phyloP scores from a whole-genome alignment of 768 basidiomycete genomes.

The Leucosporidium creatinivorum region DNA sequence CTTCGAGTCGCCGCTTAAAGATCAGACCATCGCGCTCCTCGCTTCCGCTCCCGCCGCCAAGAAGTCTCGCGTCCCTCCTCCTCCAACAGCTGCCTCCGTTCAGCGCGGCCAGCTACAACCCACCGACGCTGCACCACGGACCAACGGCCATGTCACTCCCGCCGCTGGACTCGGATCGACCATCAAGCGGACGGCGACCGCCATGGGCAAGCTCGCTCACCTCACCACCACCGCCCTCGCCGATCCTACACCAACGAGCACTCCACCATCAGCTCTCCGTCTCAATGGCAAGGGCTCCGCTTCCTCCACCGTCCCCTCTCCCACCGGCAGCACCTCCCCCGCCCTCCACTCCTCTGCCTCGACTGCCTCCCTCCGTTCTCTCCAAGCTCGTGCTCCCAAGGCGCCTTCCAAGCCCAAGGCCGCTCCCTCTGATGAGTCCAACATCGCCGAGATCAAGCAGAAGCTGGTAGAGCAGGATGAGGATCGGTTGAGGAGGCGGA shows the following conservation, averaged over 20 bases:
- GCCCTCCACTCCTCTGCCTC: conserved; percentile 18
- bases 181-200: conserved; percentile 22
- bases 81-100: conserved; percentile 16
- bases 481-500: conserved; percentile 65
- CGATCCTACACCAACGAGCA: background rate
- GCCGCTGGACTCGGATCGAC: conserved; percentile 1
- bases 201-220: conserved; percentile 25
- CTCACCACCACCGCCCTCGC: conserved; percentile 10
- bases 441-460: conserved; percentile 65
- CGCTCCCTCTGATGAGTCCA: background rate
- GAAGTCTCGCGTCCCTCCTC: conserved; percentile 18
- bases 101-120: conserved; percentile 1
- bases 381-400: conserved; percentile 22
- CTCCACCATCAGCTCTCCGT: background rate
- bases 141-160: background rate
- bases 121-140: background rate
- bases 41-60: conserved; percentile 17
- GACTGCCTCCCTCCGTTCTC: conserved; percentile 28
- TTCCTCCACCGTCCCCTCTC: conserved; percentile 1
- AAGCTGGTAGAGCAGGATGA: conserved; percentile 89
- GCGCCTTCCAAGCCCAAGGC: conserved; percentile 18
- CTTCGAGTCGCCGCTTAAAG: conserved; percentile 43
- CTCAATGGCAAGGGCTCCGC: conserved; percentile 1
- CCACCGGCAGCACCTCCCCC: background rate
- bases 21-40: conserved; percentile 25